Percentiles rank a stretch among this genome's conserved stretches.
Conservation (phyloP, 2,329 filamentous ascomycete genomes). For the Curvularia sp. region DNA sequence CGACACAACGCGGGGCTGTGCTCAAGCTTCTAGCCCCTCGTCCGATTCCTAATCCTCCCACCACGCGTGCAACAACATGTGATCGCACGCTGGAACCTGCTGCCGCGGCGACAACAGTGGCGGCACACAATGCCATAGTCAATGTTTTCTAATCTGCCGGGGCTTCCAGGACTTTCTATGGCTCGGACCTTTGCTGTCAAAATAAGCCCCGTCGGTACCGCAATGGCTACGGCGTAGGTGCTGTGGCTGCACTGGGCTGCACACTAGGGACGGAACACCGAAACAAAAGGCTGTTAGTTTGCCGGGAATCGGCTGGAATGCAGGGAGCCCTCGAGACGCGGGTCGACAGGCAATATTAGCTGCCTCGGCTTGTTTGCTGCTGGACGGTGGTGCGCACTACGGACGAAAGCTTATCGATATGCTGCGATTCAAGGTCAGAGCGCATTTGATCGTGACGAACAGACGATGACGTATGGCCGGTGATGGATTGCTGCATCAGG, state of each 20-base stretch:
- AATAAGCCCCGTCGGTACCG: background rate
- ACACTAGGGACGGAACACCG: background rate
- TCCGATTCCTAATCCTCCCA: conserved; percentile 5
- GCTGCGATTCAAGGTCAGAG: background rate
- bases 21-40: conserved; percentile 4
- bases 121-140: background rate
- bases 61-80: conserved; percentile 2
- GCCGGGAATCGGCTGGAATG: background rate
- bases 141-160: background rate
- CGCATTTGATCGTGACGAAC: background rate
- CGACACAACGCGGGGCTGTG: conserved; percentile 6
- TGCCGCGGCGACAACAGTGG: background rate
- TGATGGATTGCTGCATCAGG: conserved; percentile 2
- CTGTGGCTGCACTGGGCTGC: background rate
- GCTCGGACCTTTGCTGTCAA: conserved; percentile 1
- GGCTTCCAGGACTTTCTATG: background rate
- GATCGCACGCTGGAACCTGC: background rate
- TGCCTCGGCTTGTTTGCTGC: background rate
- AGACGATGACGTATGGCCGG: conserved; percentile 1
- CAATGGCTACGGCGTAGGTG: background rate
- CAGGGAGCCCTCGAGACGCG: background rate
- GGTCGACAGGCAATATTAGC: background rate
- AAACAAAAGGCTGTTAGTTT: background rate
- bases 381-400: background rate
- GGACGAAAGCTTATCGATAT: background rate